These are phyloP conservation scores for Chaetomium globosum DNA, from an alignment of 2,329 filamentous ascomycete species.

Conservation along the genomic window DNA sequence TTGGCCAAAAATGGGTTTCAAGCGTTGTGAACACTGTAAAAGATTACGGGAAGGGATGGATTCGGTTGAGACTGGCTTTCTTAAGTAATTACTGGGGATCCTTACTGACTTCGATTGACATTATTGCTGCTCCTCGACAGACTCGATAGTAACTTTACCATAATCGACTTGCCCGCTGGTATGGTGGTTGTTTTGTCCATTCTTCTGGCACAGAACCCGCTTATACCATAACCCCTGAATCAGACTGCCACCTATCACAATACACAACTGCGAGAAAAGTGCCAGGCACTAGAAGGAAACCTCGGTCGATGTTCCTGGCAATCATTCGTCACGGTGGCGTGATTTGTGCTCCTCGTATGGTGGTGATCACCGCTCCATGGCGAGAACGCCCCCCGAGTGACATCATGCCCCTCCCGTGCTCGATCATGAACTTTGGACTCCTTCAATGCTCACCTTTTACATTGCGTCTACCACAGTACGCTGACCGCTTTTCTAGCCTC, in stretches of 20 bases:
- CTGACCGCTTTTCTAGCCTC: not conserved
- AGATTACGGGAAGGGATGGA: not conserved
- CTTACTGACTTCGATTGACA: not conserved
- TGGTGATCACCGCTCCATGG: constrained; percentile 12
- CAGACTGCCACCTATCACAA: no score
- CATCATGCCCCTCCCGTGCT: constrained; percentile 16
- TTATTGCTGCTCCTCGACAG: not conserved
- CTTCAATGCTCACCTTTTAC: not conserved
- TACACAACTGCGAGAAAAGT: no score
- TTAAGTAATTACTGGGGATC: not conserved
- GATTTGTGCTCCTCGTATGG: not conserved
- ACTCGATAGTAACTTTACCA: not conserved
- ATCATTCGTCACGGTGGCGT: not conserved
- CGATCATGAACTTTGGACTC: not conserved
- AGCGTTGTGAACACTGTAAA: not conserved
- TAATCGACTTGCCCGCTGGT: not conserved
- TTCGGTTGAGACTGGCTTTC: not conserved
- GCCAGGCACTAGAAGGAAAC: no score
- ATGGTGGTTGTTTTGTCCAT: not conserved
- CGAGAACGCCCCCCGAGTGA: constrained; percentile 15
- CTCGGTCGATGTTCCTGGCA: not conserved
- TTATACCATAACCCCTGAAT: not conserved
- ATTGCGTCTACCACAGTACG: not conserved
- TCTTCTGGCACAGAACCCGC: no score
- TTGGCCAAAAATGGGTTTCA: not conserved